These are phyloP conservation scores for Suillus discolor DNA, from an alignment of 768 basidiomycete genomes.

Conservation along the genomic window DNA sequence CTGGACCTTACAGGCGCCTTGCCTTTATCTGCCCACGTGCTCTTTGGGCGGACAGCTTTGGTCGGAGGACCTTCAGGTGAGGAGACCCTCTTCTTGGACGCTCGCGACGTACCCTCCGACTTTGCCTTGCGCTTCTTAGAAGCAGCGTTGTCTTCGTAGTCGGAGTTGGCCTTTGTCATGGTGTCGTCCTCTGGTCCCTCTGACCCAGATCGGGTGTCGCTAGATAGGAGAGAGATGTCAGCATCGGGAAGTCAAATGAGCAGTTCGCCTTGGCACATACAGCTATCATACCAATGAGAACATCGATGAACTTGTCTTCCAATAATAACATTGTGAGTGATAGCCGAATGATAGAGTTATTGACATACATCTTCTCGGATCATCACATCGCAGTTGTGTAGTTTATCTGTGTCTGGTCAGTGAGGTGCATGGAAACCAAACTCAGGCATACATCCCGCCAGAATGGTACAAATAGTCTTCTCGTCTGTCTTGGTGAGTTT, in stretches of 20 bases:
- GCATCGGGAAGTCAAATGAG: neutral
- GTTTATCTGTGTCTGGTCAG: constrained; percentile 58
- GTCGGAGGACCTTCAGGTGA: too few species aligned
- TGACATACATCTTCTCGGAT: constrained; percentile 89
- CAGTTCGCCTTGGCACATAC: neutral
- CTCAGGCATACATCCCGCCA: constrained; percentile 74
- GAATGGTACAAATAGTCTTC: constrained; percentile 89
- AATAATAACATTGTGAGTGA: constrained; percentile 8
- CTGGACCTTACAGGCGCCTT: too few species aligned
- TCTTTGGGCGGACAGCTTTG: too few species aligned
- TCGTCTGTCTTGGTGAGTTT: constrained; percentile 95
- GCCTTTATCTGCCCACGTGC: too few species aligned
- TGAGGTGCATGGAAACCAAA: neutral
- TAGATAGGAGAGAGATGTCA: too few species aligned
- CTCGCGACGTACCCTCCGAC: too few species aligned
- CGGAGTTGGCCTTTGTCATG: too few species aligned
- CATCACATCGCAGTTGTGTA: constrained; percentile 97
- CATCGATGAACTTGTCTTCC: constrained; percentile 95
- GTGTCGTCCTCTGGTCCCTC: too few species aligned
- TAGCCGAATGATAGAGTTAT: constrained; percentile 9
- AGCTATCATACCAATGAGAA: constrained; percentile 73
- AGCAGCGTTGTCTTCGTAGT: too few species aligned
- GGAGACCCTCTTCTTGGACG: too few species aligned
- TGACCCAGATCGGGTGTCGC: too few species aligned
- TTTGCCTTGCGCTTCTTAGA: too few species aligned